A percentile compares a stretch with the other conserved stretches of the same genome.
Evolutionary conservation across 75 land plant genomes (phyloP).

Genomic region (Sequoia sempervirens): DNA sequence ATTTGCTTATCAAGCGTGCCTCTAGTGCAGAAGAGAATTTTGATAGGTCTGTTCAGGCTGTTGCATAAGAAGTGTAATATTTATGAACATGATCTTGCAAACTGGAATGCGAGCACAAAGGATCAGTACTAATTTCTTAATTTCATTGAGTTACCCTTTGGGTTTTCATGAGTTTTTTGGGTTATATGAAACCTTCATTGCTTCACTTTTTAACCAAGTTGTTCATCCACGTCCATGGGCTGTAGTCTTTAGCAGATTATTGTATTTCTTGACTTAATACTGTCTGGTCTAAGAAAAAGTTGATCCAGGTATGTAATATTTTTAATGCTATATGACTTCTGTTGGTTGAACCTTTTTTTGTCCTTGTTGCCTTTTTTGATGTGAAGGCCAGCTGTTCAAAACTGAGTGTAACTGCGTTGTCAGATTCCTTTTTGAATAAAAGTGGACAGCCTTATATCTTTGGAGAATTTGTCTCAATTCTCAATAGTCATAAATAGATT

Average conservation of each 20-base stretch:
- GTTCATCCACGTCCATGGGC: background rate
- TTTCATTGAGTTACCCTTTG: background rate
- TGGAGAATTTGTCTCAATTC: background rate
- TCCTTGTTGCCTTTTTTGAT: background rate
- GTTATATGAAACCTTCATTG: background rate
- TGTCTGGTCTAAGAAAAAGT: background rate
- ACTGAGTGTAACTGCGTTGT: background rate
- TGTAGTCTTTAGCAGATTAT: background rate
- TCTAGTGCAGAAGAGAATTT: conserved; percentile 70
- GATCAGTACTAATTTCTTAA: background rate
- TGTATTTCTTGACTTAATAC: background rate
- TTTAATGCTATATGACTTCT: background rate
- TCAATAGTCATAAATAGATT: background rate
- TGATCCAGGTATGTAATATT: background rate
- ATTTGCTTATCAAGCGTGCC: conserved; percentile 58
- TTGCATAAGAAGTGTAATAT: conserved; percentile 39
- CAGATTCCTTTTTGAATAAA: background rate
- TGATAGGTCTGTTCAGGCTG: conserved; percentile 74
- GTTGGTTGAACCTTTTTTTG: background rate
- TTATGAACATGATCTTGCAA: background rate
- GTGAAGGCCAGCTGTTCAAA: background rate
- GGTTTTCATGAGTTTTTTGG: background rate
- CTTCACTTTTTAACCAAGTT: background rate
- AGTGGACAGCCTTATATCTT: background rate
- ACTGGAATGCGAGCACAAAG: background rate